Percentiles rank a stretch among this genome's conserved stretches.
phyloP scores from a whole-genome alignment of 441 rosid genomes.

The Codiaeum variegatum region DNA sequence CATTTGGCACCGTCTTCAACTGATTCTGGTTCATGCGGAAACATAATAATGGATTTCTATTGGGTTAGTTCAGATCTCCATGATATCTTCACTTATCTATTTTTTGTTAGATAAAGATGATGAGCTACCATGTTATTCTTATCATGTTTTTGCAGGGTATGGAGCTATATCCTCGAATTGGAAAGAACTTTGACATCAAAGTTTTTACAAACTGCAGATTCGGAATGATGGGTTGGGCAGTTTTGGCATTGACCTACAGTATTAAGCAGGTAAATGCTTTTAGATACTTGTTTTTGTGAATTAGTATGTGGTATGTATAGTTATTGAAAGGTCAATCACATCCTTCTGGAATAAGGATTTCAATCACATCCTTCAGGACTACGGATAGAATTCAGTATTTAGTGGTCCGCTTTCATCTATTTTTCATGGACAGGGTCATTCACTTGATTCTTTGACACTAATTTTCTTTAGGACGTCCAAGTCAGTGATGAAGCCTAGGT shows the following conservation, averaged over 20 bases:
- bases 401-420: neutral
- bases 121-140: neutral
- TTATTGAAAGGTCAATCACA: neutral
- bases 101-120: neutral
- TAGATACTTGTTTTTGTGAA: neutral
- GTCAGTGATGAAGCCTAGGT: neutral
- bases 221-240: constrained; percentile 99
- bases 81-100: constrained; percentile 8
- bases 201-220: constrained; percentile 98
- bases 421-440: neutral
- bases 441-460: neutral
- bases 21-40: constrained; percentile 94
- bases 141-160: constrained; percentile 62
- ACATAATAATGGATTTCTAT: constrained; percentile 87
- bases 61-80: constrained; percentile 59
- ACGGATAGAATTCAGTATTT: neutral
- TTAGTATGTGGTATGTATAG: neutral
- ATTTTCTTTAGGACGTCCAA: neutral
- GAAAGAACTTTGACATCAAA: constrained; percentile 90
- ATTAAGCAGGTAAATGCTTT: constrained; percentile 73
- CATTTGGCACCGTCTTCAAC: constrained; percentile 84
- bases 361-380: constrained; percentile 4
- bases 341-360: constrained; percentile 4
- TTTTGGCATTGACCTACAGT: constrained; percentile 94
- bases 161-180: constrained; percentile 98